These are phyloP conservation scores for Sutorius eximius DNA, from an alignment of 1,284 basidiomycete genomes.

Conservation along the genomic window DNA sequence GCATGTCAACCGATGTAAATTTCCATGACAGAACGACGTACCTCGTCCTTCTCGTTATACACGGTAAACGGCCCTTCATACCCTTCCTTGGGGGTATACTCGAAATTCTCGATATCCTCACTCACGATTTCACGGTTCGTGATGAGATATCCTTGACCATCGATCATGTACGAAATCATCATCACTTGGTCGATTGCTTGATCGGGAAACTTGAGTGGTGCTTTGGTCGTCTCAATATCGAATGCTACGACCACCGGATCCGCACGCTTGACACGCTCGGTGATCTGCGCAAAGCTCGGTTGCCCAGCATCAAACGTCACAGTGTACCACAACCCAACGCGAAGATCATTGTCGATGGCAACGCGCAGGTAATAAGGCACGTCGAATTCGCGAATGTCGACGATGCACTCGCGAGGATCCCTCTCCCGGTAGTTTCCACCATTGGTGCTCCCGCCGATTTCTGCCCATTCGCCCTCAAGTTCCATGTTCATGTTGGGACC, in stretches of 20 bases:
- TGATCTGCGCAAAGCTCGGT: conserved; percentile 72
- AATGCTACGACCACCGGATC: conserved; percentile 99
- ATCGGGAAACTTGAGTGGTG: conserved; percentile 98
- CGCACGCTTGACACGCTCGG: conserved; percentile 93
- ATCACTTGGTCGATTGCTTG: conserved; percentile 96
- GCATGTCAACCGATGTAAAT: neutral
- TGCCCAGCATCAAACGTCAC: conserved; percentile 84
- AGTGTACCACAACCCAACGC: conserved; percentile 96
- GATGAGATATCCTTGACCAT: conserved; percentile 96
- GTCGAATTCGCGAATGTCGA: conserved; percentile 96
- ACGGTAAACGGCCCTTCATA: conserved; percentile 97
- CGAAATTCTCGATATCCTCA: conserved; percentile 98
- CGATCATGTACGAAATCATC: conserved; percentile 99
- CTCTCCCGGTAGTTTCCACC: conserved; percentile 53
- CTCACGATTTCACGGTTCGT: conserved; percentile 97
- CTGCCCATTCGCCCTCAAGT: conserved; percentile 67
- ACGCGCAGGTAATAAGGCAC: conserved; percentile 98
- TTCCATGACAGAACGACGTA: conserved; percentile 27
- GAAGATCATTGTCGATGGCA: conserved; percentile 97
- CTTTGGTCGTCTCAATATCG: conserved; percentile 99
- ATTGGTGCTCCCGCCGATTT: conserved; percentile 43
- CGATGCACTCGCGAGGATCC: conserved; percentile 88
- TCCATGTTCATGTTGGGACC: conserved; percentile 58
- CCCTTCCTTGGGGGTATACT: conserved; percentile 98
- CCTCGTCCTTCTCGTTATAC: conserved; percentile 95